Base-by-base conservation (phyloP, 352 stramenopile species). In the Phytopythium helicoides region DNA sequence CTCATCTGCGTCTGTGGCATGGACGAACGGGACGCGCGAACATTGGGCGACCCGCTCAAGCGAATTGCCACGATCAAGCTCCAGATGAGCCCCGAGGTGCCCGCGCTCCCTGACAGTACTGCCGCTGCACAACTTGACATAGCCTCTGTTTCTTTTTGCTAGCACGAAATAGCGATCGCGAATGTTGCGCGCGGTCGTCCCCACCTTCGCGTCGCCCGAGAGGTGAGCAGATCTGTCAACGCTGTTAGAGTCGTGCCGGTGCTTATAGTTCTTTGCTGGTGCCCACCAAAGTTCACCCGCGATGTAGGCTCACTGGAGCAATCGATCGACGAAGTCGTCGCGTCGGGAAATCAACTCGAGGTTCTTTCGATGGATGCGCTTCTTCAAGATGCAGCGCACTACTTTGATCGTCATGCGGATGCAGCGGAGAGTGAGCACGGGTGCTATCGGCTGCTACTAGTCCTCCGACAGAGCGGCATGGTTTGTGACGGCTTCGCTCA, bases 21-120 rank as follows among this genome's bases (percentile, higher is more conserved):
- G 50, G 46, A 23, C 23, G 48, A 64, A 41, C 42, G 53, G 22
- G 68, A 78, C 36, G 47, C 38, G 10, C 52, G 39, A 3, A 47
- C 66, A 28, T 54, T 80, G 11, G 48, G 62, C 21, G 47, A 69
- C 22, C 62, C 73, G n/a, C 33, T 85, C 54, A 62, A 68, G 49
- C 79, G 73, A 55, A 58, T 82, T 28, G 46, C 71, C 19, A 58
- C 56, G 40, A 74, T 85, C 37, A 85, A 85, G 40, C 58, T 76
- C 35, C 68, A 81, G 58, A 85, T 85, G 71, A 60, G 60, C 37
- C 41, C 11, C 23, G 60, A 71, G 39, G 73, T 85, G 45, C 28
- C 28, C 28, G 9, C 5, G 28, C 28, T 33, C 28, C 5, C 28
- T n/a, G n/a, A n/a, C n/a, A n/a, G n/a, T n/a, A n/a, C n/a, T n/a